phyloP scores from a whole-genome alignment of 352 stramenopile species.

The Pythium sukuiense region DNA sequence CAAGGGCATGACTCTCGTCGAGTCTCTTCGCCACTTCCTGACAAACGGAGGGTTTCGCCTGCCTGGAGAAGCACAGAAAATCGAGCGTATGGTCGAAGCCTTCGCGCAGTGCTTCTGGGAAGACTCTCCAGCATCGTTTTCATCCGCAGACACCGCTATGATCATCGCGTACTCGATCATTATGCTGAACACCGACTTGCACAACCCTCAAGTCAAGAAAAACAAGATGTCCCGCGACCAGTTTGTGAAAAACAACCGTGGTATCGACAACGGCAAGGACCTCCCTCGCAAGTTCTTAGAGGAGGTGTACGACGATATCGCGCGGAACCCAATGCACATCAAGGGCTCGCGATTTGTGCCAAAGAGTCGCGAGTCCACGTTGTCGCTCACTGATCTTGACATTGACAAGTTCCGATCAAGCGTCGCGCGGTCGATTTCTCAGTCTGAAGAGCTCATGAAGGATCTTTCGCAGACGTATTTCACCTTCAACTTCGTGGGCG shows the following conservation, averaged over 20 bases:
- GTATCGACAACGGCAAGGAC: constrained; percentile 91
- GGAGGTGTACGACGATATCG: constrained; percentile 96
- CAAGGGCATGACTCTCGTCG: constrained; percentile 96
- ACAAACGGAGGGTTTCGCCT: constrained; percentile 97
- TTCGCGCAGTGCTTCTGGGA: constrained; percentile 98
- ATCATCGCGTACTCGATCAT: constrained; percentile 92
- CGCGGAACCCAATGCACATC: constrained; percentile 91
- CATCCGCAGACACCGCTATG: constrained; percentile 83
- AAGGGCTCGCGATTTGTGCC: constrained; percentile 66
- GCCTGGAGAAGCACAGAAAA: constrained; percentile 98
- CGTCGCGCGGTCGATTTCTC: constrained; percentile 69
- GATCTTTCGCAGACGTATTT: constrained; percentile 77
- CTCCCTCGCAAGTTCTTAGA: constrained; percentile 91
- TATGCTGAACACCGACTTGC: constrained; percentile 90
- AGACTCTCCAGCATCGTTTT: constrained; percentile 85
- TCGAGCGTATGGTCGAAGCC: constrained; percentile 96
- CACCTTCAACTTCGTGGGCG: constrained; percentile 91
- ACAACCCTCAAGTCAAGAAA: constrained; percentile 90
- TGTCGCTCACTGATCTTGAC: constrained; percentile 53
- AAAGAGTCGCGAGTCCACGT: constrained; percentile 43
- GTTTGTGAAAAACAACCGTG: constrained; percentile 97
- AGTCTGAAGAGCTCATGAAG: constrained; percentile 87
- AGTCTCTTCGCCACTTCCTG: constrained; percentile 96
- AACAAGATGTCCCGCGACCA: constrained; percentile 98
- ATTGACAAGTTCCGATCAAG: constrained; percentile 76